Evolutionary conservation across 2,329 filamentous ascomycete genomes (phyloP), one percentile per base, ranked within the genome.

Genomic region (Microcera coccophila): DNA sequence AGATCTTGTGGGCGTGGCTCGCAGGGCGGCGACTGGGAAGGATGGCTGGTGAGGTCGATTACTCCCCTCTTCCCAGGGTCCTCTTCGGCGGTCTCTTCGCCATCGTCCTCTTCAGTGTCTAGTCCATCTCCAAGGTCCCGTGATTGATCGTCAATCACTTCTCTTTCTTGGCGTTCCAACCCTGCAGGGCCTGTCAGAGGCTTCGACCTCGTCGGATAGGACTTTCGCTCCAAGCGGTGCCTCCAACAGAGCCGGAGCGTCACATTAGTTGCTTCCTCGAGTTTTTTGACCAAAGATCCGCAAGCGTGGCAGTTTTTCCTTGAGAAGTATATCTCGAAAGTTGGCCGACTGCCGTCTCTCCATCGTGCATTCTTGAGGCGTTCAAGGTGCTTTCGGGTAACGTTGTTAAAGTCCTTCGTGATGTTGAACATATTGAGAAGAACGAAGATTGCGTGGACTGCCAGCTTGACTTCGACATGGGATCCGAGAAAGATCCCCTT

Each of bases 391-490:
- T 40, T 35, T 5, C 39, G 21, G 1, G 48, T 52, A 5, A 66
- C 34, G 2, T 44, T 49, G 19, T 57, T 34, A 12, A 54, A 39
- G 36, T 58, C 44, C 16, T 41, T 44, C 1, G 57, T 47, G 34
- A 65, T 57, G 12, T 34, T 39, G 32, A 62, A 63, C 2, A 40
- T 41, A 1, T 41, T 38, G 0, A 70, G 51, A 0, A 68, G 45
- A 0, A 58, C 39, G 7, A 58, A 59, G 0, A 68, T 37, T 0
- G 61, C 62, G 16, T 66, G 61, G 0, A 62, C 55, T 0, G 67
- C 64, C 0, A 72, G 59, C 42, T 71, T 71, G 14, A 66, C 64
- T 44, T 72, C 68, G 1, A 66, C 62, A 17, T 72, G 69, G 0
- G 62, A 58, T 0, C 62, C 64, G 1, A 56, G 53, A 32, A 63